A percentile compares a stretch with the other conserved stretches of the same genome.
Conservation (phyloP, 2,329 filamentous ascomycete genomes). For the Aaosphaeria arxii region DNA sequence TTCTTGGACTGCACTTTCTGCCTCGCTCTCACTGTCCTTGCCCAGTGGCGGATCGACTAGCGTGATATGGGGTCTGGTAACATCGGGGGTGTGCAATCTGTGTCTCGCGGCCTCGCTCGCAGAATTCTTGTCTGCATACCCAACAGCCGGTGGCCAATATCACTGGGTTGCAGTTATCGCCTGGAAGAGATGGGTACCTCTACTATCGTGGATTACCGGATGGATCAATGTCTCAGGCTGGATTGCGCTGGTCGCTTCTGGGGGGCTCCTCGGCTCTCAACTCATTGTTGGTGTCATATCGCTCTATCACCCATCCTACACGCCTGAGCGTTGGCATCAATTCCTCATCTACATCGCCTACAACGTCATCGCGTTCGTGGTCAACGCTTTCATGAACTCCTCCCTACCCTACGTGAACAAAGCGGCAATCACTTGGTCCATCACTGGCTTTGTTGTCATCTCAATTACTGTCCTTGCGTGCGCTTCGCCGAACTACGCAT, state of each 20-base stretch:
- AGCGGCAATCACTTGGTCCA: constrained; percentile 68
- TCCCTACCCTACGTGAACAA: constrained; percentile 65
- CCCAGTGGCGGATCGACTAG: constrained; percentile 69
- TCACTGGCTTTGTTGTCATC: constrained; percentile 67
- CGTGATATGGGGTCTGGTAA: constrained; percentile 67
- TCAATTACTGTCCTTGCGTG: constrained; percentile 67
- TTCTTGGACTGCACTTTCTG: constrained; percentile 60
- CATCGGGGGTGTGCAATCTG: constrained; percentile 61
- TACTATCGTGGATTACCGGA: constrained; percentile 67
- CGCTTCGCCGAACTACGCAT: constrained; percentile 63
- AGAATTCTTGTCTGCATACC: constrained; percentile 68
- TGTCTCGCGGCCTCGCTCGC: constrained; percentile 67
- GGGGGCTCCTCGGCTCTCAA: constrained; percentile 64
- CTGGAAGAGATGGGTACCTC: constrained; percentile 58
- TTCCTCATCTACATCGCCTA: constrained; percentile 70
- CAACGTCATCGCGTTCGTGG: constrained; percentile 57
- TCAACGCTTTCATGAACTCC: constrained; percentile 64
- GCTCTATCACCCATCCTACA: constrained; percentile 58
- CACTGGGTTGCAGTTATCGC: constrained; percentile 69
- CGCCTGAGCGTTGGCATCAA: constrained; percentile 63
- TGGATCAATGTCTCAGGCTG: constrained; percentile 74
- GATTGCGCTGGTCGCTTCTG: constrained; percentile 65
- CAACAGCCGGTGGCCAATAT: constrained; percentile 49
- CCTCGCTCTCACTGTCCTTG: constrained; percentile 59
- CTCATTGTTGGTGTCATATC: constrained; percentile 65